Percentiles rank a stretch among this genome's conserved stretches.
These are phyloP conservation scores for Solanum clarkiae DNA, from an alignment of 257 asterid genomes.

Conservation along the genomic window DNA sequence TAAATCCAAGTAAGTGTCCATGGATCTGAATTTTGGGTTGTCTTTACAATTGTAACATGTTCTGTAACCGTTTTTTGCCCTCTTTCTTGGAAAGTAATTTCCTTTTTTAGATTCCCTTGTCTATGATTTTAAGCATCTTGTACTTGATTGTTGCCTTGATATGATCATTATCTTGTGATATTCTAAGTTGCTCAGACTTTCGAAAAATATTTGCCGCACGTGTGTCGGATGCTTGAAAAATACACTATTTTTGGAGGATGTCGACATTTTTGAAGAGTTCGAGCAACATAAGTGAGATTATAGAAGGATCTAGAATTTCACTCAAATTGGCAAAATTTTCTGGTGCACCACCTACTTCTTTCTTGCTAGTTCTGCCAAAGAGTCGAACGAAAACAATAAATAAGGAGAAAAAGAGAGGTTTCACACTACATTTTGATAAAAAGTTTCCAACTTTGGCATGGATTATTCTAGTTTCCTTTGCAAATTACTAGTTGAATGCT, in stretches of 20 bases:
- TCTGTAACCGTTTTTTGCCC: neutral
- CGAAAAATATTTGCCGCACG: too few species aligned
- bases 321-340: neutral
- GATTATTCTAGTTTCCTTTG: neutral
- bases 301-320: neutral
- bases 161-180: neutral
- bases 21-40: neutral
- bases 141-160: neutral
- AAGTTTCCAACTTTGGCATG: neutral
- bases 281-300: neutral
- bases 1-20: slow-evolving; percentile 62
- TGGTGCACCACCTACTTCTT: neutral
- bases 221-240: too few species aligned
- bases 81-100: neutral
- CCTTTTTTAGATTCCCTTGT: neutral
- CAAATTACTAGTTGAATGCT: neutral
- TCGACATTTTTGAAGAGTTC: too few species aligned
- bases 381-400: neutral
- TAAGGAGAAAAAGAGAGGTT: neutral
- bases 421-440: neutral
- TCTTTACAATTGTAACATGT: neutral
- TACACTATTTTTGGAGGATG: too few species aligned
- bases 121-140: neutral
- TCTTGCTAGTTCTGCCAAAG: neutral
- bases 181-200: too few species aligned